Evolutionary conservation across 495 filamentous ascomycete species (phyloP), one percentile per base, ranked within the genome.

Genomic region (Podospora sp.): DNA sequence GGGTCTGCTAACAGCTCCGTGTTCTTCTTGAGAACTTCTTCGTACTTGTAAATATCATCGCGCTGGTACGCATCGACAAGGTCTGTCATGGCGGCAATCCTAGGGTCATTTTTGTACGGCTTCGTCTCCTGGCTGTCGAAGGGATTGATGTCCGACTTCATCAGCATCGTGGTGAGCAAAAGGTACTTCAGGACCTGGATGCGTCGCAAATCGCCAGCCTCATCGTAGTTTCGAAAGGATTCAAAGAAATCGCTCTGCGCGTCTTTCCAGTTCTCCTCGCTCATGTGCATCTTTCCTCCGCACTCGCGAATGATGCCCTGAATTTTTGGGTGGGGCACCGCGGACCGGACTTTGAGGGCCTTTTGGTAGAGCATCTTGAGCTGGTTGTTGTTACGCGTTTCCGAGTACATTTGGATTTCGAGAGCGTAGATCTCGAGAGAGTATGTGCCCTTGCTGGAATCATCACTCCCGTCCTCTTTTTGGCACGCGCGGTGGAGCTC

Each of bases 221-320:
- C 95, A 76, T 99, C 96, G 79, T 98, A 99, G 80, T 98, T 98
- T 26, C 93, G 91, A 82, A 99, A 99, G 4, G 95, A 94, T 78
- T 99, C 96, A 76, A 97, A 97, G 79, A 99, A 99, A 78, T 97
- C 96, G 69, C 88, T 94, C 75, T 97, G 94, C 5, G 95, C 95
- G 65, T 93, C 91, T 78, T 96, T 92, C 95, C 95, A 99, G 77
- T 97, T 97, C 80, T 98, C 95, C 82, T 99, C 95, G 73, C 92
- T 96, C 96, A 99, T 97, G 79, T 99, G 94, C 95, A 99, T 99
- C 82, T 99, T 99, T 67, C 95, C 95, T 70, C 95, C 96, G 77
- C 95, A 98, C 79, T 99, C 95, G 60, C 96, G 91, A 74, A 99
- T 98, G 75, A 98, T 92, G 35, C 95, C 95, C 92, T 98, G 97